A percentile compares a stretch with the other conserved stretches of the same genome.
Evolutionary conservation across 345 rosid species (phyloP).

Genomic region (Clarkia xantiana): DNA sequence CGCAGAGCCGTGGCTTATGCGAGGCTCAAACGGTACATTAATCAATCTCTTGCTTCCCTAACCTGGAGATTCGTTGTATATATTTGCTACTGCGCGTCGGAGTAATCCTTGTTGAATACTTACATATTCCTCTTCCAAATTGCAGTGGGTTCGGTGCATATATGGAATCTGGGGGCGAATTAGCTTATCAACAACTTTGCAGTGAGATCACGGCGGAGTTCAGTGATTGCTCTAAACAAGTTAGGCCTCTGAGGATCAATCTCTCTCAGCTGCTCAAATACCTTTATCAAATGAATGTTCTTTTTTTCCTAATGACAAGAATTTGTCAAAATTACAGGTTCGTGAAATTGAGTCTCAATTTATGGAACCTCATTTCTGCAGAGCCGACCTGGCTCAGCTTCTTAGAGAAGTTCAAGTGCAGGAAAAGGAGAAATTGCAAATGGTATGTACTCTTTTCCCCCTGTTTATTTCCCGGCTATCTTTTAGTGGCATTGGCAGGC

Average conservation of each 20-base stretch:
- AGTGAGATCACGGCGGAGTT: slow-evolving; percentile 63
- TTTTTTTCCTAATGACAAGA: background rate
- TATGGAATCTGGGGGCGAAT: slow-evolving; percentile 58
- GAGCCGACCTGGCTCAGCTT: slow-evolving; percentile 60
- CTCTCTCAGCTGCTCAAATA: background rate
- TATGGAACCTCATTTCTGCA: slow-evolving; percentile 26
- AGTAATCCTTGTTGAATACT: background rate
- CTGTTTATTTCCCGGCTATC: background rate
- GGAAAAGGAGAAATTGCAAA: slow-evolving; percentile 70
- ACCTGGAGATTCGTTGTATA: background rate
- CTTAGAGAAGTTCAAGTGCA: slow-evolving; percentile 68
- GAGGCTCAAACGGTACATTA: slow-evolving; percentile 46
- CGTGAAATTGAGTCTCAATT: slow-evolving; percentile 60
- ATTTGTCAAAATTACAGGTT: slow-evolving; percentile 27
- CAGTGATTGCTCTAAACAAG: slow-evolving; percentile 86
- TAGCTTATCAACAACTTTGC: slow-evolving; percentile 71
- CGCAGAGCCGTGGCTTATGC: slow-evolving; percentile 86
- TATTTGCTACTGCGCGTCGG: too few species aligned
- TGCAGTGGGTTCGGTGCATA: slow-evolving; percentile 69
- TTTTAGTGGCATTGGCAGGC: too few species aligned
- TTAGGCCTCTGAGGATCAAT: slow-evolving; percentile 9
- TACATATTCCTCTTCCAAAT: slow-evolving; percentile 2
- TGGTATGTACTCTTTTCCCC: slow-evolving; percentile 23
- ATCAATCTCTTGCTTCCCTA: background rate
- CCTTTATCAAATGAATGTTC: background rate